Conservation (phyloP, 1,284 basidiomycete genomes). For the Sporisorium sorghi region DNA sequence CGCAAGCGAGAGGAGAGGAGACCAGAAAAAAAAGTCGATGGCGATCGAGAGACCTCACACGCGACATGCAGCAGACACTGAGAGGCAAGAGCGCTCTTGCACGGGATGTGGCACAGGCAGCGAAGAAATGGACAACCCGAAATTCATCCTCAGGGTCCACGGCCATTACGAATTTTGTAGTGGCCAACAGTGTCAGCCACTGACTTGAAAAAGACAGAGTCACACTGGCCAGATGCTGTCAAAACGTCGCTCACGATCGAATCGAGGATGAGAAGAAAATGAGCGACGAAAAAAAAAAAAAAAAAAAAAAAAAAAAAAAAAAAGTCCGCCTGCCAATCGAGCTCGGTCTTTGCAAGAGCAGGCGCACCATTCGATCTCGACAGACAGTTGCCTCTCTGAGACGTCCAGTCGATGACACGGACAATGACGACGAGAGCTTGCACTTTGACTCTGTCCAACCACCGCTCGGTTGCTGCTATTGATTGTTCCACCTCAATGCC, state of each 20-base stretch:
- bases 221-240: background rate
- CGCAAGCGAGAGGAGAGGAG: background rate
- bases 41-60: conserved; percentile 9
- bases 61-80: background rate
- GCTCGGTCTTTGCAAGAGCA: background rate
- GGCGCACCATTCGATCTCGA: conserved; percentile 8
- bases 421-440: background rate
- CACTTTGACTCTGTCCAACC: no score
- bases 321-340: background rate
- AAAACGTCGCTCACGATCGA: conserved; percentile 9
- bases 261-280: no score
- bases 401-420: background rate
- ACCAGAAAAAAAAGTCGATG: background rate
- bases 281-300: background rate
- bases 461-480: no score
- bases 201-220: background rate
- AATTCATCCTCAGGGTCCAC: no score
- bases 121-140: no score
- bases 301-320: background rate
- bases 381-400: background rate
- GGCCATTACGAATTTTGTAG: background rate
- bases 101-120: no score
- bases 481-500: no score
- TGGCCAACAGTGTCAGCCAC: background rate
- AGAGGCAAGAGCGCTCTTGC: no score